Conservation (phyloP, 2,329 filamentous ascomycete genomes). For the Chrysoporthe puriensis region DNA sequence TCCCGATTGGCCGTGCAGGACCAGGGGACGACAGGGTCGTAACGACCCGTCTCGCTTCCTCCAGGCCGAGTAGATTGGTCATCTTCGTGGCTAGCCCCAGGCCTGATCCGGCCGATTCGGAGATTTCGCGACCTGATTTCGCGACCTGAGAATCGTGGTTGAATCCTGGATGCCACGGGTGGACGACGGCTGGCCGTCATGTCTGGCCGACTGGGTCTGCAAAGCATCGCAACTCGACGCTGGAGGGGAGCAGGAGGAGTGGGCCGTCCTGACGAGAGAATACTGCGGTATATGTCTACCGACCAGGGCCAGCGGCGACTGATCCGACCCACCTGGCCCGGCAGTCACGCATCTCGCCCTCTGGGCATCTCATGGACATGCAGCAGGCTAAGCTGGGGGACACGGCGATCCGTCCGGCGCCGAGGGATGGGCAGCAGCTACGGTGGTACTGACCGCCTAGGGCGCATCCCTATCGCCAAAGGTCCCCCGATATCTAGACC, state of each 20-base stretch:
- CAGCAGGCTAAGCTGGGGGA: slow-evolving; percentile 19
- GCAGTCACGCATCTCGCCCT: slow-evolving; percentile 5
- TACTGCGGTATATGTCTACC: slow-evolving; percentile 9
- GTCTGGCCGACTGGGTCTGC: slow-evolving; percentile 3
- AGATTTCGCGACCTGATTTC: slow-evolving; percentile 19
- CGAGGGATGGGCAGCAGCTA: slow-evolving; percentile 6
- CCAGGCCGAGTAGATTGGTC: slow-evolving; percentile 16
- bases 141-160: slow-evolving; percentile 17
- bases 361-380: not conserved
- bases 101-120: slow-evolving; percentile 22
- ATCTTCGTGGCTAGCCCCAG: slow-evolving; percentile 14
- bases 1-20: slow-evolving; percentile 24
- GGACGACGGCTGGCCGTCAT: not conserved
- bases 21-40: slow-evolving; percentile 15
- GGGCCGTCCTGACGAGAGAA: not conserved
- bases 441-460: slow-evolving; percentile 11
- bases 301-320: slow-evolving; percentile 8
- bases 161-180: slow-evolving; percentile 13
- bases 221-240: slow-evolving; percentile 3
- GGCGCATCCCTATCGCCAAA: slow-evolving; percentile 13
- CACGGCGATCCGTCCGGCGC: slow-evolving; percentile 2
- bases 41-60: slow-evolving; percentile 23
- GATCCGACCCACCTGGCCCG: slow-evolving; percentile 4
- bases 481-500: slow-evolving; percentile 8
- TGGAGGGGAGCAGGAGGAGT: not conserved